Percentiles rank a stretch among this genome's conserved stretches.
Conservation (phyloP, 805 yeast species). For the Saccharomycopsis selenospora region DNA sequence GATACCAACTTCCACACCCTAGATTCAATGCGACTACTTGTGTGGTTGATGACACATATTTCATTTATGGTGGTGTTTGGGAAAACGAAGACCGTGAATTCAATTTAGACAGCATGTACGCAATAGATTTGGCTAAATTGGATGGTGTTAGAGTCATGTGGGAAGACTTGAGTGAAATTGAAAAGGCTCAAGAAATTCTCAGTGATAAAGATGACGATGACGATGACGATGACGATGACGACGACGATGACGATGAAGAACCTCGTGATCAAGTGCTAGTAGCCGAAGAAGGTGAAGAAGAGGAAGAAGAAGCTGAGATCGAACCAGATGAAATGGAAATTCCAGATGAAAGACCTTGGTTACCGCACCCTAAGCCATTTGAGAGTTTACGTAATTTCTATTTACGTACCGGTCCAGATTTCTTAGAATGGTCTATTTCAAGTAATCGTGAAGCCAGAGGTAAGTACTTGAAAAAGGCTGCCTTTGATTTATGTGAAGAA, state of each 20-base stretch:
- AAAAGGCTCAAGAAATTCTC: slow-evolving; percentile 50
- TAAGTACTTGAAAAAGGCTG: slow-evolving; percentile 77
- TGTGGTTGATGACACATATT: slow-evolving; percentile 76
- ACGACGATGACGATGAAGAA: slow-evolving; percentile 43
- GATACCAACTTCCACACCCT: slow-evolving; percentile 71
- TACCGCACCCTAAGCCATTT: slow-evolving; percentile 94
- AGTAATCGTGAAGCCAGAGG: slow-evolving; percentile 82
- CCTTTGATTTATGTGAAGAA: slow-evolving; percentile 86
- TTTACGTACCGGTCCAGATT: slow-evolving; percentile 75
- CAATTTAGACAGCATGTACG: slow-evolving; percentile 76
- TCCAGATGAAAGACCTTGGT: slow-evolving; percentile 93
- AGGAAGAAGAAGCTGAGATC: slow-evolving; percentile 58
- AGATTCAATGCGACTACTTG: slow-evolving; percentile 82
- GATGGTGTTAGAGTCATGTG: slow-evolving; percentile 86
- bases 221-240: slow-evolving; percentile 65
- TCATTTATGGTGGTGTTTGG: slow-evolving; percentile 85
- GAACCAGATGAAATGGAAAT: slow-evolving; percentile 58
- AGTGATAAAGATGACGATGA: slow-evolving; percentile 60
- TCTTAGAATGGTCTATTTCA: slow-evolving; percentile 89
- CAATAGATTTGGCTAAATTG: slow-evolving; percentile 75
- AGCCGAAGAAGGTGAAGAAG: slow-evolving; percentile 53
- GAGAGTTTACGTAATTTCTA: slow-evolving; percentile 81
- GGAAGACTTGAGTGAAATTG: slow-evolving; percentile 68
- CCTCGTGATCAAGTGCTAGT: slow-evolving; percentile 34
- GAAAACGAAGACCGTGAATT: slow-evolving; percentile 84